Evolutionary conservation across 225 moss, liverwort and hornwort species (phyloP), one percentile per base, ranked within the genome.

Genomic region (Ulota crispa): DNA sequence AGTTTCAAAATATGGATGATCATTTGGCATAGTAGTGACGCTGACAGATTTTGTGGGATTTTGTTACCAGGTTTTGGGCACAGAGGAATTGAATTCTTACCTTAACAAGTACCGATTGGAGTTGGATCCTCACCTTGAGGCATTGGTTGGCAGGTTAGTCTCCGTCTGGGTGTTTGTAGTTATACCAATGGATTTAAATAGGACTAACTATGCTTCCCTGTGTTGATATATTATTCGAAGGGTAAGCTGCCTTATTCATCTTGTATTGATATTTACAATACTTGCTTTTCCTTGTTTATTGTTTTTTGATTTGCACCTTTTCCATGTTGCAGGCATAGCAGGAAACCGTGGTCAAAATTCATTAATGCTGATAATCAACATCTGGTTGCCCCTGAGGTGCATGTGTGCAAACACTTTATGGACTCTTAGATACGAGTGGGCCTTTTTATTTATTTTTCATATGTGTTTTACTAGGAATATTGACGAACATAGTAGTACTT

Each of bases 51-150:
- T 2, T 41, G 42, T 76, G 64, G 61, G 30, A 1, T 64, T 34
- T 74, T 31, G 28, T 4, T 55, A 0, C 61, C 86, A 96, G 96
- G 96, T 96, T 9, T 78, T 96, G 74, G 96, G 96, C 27, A 96
- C 96, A 63, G 96, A 96, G 27, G 96, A 96, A 68, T 85, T 96
- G 91, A 94, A 92, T 72, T 82, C 86, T 16, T 96, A 96, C 81
- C 90, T 96, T 55, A 96, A 87, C 84, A 96, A 96, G 85, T 96
- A 96, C 69, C 92, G 94, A 16, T 84, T 96, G 87, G 96, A 96
- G 85, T 85, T 96, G 83, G 96, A 96, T 75, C 96, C 96, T 41
- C 96, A 96, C 68, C 84, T 96, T 74, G 96, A 96, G 88, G 93
- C 93, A 8, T 79, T 96, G 85, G 96, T 96, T 74, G 96, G 94